Percentiles rank a stretch among this genome's conserved stretches.
phyloP scores from a whole-genome alignment of 345 rosid genomes.

The Eucalyptus pauciflora region DNA sequence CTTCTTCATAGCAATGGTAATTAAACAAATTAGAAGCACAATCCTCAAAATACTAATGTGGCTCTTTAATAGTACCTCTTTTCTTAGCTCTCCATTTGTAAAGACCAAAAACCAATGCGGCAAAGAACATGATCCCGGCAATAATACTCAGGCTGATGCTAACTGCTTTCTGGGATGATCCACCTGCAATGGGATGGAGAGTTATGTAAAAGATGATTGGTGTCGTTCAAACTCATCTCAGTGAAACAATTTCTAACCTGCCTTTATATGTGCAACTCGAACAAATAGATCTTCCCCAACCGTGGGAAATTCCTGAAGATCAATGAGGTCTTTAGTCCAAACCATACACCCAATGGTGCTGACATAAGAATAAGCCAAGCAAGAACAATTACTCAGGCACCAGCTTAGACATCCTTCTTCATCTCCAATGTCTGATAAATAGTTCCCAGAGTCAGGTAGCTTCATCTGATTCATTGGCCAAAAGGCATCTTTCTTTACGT shows the following conservation, averaged over 20 bases:
- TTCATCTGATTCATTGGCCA: not conserved
- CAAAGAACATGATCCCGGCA: not conserved
- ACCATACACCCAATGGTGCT: not conserved
- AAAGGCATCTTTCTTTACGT: not conserved
- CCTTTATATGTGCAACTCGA: not conserved
- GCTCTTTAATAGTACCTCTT: not conserved
- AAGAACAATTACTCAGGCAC: constrained; percentile 15
- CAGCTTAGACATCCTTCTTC: not conserved
- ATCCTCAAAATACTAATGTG: not conserved
- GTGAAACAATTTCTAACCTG: constrained; percentile 1
- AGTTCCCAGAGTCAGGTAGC: not conserved
- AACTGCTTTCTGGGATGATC: not conserved
- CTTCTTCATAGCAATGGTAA: not conserved
- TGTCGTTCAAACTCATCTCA: not conserved
- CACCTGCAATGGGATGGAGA: not conserved
- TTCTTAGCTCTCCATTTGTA: not conserved
- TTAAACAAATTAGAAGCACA: not conserved
- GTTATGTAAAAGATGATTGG: not conserved
- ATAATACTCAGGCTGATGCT: not conserved
- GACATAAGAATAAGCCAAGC: not conserved
- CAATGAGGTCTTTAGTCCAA: not conserved
- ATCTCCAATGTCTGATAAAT: not conserved
- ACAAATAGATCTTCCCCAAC: not conserved
- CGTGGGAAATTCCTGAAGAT: not conserved
- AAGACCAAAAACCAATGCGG: not conserved